Conservation (phyloP, 768 basidiomycete genomes). For the Podaxis pistillaris region DNA sequence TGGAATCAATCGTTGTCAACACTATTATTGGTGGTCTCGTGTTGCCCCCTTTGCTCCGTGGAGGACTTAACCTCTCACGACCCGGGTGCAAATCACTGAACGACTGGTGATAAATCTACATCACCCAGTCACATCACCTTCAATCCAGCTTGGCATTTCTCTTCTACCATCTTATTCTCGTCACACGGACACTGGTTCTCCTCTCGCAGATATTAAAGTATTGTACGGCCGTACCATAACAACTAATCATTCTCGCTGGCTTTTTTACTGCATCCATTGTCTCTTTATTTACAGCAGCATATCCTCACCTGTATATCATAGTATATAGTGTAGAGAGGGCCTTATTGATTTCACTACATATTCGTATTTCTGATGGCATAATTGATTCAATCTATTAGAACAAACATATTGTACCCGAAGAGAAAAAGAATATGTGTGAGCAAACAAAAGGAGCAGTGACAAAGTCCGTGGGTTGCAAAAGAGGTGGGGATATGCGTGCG, state of each 20-base stretch:
- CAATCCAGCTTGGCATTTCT: background rate
- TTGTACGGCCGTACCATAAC: too few species aligned
- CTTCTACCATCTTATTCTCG: too few species aligned
- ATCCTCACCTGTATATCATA: background rate
- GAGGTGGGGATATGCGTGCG: too few species aligned
- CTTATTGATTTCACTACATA: background rate
- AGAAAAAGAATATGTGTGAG: background rate
- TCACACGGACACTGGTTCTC: too few species aligned
- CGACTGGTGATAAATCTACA: slow-evolving; percentile 56
- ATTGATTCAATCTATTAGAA: background rate
- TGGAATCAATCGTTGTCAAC: slow-evolving; percentile 80
- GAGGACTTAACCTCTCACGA: slow-evolving; percentile 75
- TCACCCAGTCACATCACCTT: background rate
- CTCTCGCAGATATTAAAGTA: too few species aligned
- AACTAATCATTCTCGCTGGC: background rate
- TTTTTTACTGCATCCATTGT: slow-evolving; percentile 1
- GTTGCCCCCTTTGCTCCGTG: slow-evolving; percentile 81
- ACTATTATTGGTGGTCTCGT: slow-evolving; percentile 86
- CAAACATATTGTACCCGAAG: background rate
- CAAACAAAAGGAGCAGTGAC: background rate
- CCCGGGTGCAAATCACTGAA: slow-evolving; percentile 67
- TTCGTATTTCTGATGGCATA: background rate
- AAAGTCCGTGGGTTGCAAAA: background rate
- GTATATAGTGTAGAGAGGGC: background rate
- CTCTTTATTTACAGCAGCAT: background rate